Evolutionary conservation across 2,329 filamentous ascomycete species (phyloP).

Genomic region (Ceratocystis eucalypticola): DNA sequence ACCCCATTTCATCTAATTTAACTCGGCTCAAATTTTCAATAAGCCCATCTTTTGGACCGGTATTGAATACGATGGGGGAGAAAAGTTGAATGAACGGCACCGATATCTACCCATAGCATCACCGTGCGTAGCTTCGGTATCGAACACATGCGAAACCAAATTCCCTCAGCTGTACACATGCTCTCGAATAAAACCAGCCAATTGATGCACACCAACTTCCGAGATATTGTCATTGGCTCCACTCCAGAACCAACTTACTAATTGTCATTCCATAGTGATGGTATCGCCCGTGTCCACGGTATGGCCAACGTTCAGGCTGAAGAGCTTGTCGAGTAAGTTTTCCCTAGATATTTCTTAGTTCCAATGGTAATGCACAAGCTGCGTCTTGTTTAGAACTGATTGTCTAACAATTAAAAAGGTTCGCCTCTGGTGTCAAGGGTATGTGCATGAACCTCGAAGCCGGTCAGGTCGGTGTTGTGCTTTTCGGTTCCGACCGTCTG

Average conservation of each 20-base stretch:
- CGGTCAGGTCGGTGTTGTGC: conserved; percentile 99
- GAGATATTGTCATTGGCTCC: neutral
- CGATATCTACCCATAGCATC: neutral
- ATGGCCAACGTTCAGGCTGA: conserved; percentile 99
- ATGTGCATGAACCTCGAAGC: conserved; percentile 99
- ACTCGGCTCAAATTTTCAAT: neutral
- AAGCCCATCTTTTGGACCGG: neutral
- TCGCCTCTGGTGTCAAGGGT: conserved; percentile 98
- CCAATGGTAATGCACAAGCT: neutral
- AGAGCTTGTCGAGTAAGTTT: conserved; percentile 95
- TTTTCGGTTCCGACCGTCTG: conserved; percentile 99
- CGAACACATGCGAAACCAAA: neutral
- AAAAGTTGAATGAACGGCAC: neutral
- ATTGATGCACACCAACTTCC: neutral
- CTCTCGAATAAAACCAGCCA: neutral
- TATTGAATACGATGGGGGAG: neutral
- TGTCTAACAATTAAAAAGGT: conserved; percentile 42
- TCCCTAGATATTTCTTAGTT: conserved; percentile 5
- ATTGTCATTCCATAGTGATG: conserved; percentile 54
- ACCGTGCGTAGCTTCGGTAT: neutral
- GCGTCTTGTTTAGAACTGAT: neutral
- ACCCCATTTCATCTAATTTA: neutral
- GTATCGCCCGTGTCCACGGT: conserved; percentile 99
- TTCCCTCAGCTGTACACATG: neutral
- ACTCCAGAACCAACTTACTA: conserved; percentile 3